Base-by-base conservation (phyloP, 345 rosid species). In the Rhizophora apiculata region DNA sequence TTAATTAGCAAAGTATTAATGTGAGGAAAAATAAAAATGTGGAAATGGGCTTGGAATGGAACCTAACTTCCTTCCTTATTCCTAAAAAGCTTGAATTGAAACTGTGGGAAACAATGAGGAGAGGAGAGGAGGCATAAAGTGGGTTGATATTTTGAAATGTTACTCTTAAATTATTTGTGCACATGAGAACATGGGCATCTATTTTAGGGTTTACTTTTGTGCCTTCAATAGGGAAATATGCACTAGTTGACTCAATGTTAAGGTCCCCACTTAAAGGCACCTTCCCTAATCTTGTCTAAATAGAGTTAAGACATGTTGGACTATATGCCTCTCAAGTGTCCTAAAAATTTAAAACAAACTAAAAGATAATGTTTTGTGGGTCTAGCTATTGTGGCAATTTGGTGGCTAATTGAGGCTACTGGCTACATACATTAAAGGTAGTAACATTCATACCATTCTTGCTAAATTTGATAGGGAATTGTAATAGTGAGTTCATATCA, bases 161-260 rank as follows among this genome's bases (percentile, higher is more conserved):
- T 84, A 88, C 83, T 75, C 84, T 88, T 87, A 86, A 87, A 85
- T 34, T 6, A 34, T 81, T 56, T 37, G 83, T 43, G 82, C 92
- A 87, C 90, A 93, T 87, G 96, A 87, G 86, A 90, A 87, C 91
- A 90, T 88, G 82, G 80, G 59, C 85, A 88, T 88, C 85, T 78
- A 78, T 60, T 82, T 78, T 60, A 81, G 86, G 80, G 84, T 79
- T 81, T 80, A 59, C 67, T 77, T 74, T 68, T 72, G 80, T 78
- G 87, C 34, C 64, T 65, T 65, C 26, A 80, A 89, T 84, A 79
- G 98, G 93, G 88, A 78, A 82, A 60, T 77, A 68, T 88, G 91
- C 79, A 78, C 72, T 69, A 15, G 74, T 79, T 80, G 76, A 85
- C 85, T 88, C 85, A 85, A 84, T 89, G 86, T 49, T 57, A 24